Conservation (phyloP, 148 eudicot genomes). For the Persicaria maculosa region DNA sequence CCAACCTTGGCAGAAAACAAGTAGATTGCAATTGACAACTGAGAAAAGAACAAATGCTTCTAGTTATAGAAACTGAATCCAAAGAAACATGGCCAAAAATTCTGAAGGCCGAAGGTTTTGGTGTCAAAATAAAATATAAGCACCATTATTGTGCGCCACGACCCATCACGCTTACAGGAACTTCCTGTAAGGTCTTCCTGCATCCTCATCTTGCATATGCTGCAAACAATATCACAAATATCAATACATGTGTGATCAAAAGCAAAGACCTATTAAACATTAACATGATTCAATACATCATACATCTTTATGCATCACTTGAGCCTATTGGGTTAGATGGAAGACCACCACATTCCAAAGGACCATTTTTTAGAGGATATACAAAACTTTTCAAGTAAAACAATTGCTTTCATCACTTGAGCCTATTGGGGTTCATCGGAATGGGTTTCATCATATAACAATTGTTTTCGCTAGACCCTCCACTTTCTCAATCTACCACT, state of each 20-base stretch:
- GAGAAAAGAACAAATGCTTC: background rate
- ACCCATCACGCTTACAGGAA: constrained; percentile 30
- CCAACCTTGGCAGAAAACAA: constrained; percentile 1
- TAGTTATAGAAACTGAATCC: constrained; percentile 3
- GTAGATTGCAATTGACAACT: background rate
- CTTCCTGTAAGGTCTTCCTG: constrained; percentile 72
- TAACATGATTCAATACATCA: background rate
- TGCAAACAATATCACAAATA: constrained; percentile 26
- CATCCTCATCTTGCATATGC: constrained; percentile 91
- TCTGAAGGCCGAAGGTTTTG: constrained; percentile 12
- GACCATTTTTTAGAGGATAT: background rate
- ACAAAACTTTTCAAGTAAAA: background rate
- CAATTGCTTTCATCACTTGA: background rate
- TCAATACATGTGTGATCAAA: constrained; percentile 4
- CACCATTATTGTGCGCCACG: constrained; percentile 26
- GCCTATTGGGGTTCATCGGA: background rate
- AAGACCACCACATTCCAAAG: background rate
- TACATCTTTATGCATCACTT: background rate
- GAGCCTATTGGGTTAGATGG: background rate
- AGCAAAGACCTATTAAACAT: background rate
- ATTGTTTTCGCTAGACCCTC: background rate
- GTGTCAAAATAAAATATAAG: constrained; percentile 16
- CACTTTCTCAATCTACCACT: background rate
- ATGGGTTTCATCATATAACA: too few relatives aligned
- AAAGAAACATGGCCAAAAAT: constrained; percentile 1